phyloP scores from a whole-genome alignment of 768 basidiomycete genomes.

The Boletus eberwhitei region DNA sequence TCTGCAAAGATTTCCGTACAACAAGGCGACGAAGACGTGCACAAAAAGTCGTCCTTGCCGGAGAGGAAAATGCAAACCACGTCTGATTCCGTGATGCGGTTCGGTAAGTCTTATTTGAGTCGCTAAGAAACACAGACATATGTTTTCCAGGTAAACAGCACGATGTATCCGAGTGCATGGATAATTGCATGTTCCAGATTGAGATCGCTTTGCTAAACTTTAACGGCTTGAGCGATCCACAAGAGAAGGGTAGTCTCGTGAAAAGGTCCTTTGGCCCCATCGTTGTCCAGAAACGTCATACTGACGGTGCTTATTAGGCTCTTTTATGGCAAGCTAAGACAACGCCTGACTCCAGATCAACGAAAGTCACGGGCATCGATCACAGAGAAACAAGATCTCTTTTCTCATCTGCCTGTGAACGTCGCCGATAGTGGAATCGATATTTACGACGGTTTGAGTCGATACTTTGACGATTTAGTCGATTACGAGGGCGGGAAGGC shows the following conservation, averaged over 20 bases:
- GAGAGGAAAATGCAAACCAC: conserved; percentile 49
- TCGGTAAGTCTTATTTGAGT: conserved; percentile 50
- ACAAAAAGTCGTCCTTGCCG: conserved; percentile 55
- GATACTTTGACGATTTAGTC: conserved; percentile 86
- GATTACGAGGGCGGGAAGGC: conserved; percentile 87
- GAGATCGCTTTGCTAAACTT: conserved; percentile 87
- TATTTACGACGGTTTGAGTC: conserved; percentile 88
- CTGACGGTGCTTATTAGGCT: conserved; percentile 40
- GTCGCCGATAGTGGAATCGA: conserved; percentile 87
- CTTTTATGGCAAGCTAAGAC: conserved; percentile 88
- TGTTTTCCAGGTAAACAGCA: conserved; percentile 77
- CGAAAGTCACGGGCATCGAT: conserved; percentile 50
- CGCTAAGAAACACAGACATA: not conserved
- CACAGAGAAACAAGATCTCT: conserved; percentile 87
- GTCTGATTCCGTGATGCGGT: conserved; percentile 85
- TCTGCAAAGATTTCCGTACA: conserved; percentile 27
- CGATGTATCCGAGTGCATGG: conserved; percentile 98
- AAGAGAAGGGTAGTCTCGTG: conserved; percentile 73
- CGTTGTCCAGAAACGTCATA: not conserved
- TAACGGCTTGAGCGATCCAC: conserved; percentile 38
- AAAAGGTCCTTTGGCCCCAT: conserved; percentile 55
- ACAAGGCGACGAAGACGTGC: conserved; percentile 20
- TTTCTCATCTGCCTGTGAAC: conserved; percentile 92
- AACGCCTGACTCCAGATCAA: conserved; percentile 44
- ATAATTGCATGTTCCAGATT: conserved; percentile 98